phyloP scores from a whole-genome alignment of 306 rosid genomes.

The Trichosanthes truncata region DNA sequence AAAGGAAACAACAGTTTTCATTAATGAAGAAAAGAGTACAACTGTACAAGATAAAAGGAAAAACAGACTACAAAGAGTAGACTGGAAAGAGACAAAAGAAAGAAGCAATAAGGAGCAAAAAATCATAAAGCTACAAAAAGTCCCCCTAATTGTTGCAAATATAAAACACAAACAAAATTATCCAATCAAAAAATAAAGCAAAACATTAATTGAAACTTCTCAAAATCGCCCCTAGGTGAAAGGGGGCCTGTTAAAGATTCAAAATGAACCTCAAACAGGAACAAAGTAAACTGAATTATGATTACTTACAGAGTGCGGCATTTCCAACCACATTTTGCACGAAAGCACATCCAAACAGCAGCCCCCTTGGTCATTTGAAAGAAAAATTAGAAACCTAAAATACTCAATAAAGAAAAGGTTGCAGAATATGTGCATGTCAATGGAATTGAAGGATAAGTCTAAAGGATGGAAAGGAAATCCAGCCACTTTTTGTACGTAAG shows the following conservation, averaged over 20 bases:
- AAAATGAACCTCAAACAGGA: background rate
- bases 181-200: background rate
- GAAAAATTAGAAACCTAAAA: background rate
- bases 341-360: too few relatives aligned
- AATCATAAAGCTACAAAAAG: background rate
- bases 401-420: background rate
- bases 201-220: background rate
- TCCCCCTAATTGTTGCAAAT: background rate
- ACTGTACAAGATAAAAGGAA: too few relatives aligned
- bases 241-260: background rate
- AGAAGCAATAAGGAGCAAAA: too few relatives aligned
- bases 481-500: too few relatives aligned
- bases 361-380: too few relatives aligned
- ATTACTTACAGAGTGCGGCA: too few relatives aligned
- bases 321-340: too few relatives aligned
- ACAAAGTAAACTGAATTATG: too few relatives aligned
- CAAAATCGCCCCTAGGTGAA: background rate
- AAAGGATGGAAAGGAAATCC: too few relatives aligned
- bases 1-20: background rate
- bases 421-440: background rate
- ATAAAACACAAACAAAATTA: too few relatives aligned
- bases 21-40: background rate
- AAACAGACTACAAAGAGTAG: background rate
- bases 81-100: background rate
- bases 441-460: background rate